Evolutionary conservation across 768 basidiomycete species (phyloP).

Genomic region (Boletellus ananiceps): DNA sequence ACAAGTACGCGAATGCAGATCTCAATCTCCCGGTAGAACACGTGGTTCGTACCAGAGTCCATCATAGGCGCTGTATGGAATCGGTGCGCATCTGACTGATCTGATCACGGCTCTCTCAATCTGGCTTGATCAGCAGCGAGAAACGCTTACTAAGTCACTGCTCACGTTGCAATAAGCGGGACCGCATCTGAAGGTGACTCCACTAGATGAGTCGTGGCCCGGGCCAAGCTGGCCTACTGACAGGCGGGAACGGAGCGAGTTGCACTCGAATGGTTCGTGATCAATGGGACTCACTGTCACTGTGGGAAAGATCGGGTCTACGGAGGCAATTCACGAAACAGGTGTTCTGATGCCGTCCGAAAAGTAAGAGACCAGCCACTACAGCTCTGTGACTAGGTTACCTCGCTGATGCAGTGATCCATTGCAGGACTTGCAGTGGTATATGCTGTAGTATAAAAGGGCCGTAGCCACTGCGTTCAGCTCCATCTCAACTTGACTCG

Average conservation of each 20-base stretch:
- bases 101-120: constrained; percentile 8
- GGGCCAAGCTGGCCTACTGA: constrained; percentile 18
- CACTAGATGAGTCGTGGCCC: constrained; percentile 6
- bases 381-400: constrained; percentile 30
- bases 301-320: constrained; percentile 24
- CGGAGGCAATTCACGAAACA: constrained; percentile 20
- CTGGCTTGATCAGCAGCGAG: constrained; percentile 20
- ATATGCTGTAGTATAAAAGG: constrained; percentile 28
- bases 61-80: background rate
- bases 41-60: constrained; percentile 12
- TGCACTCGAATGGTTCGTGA: constrained; percentile 17
- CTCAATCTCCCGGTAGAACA: constrained; percentile 6
- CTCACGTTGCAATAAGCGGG: too few species aligned
- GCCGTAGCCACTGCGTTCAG: background rate
- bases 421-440: constrained; percentile 27
- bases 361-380: constrained; percentile 27
- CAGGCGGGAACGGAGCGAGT: constrained; percentile 9
- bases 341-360: constrained; percentile 27
- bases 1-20: constrained; percentile 14
- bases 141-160: constrained; percentile 7
- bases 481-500: constrained; percentile 8
- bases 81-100: constrained; percentile 11
- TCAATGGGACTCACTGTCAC: constrained; percentile 12
- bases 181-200: constrained; percentile 8
- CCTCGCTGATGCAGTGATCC: constrained; percentile 29